phyloP scores from a whole-genome alignment of 805 yeast genomes.

The Torulaspora gathmanii region DNA sequence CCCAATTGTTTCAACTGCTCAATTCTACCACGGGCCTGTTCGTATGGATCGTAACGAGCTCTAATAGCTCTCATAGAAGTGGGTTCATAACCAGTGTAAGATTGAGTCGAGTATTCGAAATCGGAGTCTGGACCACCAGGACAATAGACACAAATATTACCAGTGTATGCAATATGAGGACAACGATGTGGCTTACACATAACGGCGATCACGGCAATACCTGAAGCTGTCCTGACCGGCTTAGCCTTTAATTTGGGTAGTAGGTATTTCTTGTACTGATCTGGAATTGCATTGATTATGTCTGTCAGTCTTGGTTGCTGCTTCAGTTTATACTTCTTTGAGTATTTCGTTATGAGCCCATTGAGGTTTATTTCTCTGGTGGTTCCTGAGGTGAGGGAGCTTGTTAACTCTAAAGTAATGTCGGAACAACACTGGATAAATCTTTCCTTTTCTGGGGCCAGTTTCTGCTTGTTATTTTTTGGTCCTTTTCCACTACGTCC shows the following conservation, averaged over 20 bases:
- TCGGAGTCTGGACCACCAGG: conserved; percentile 99
- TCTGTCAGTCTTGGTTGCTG: conserved; percentile 94
- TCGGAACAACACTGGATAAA: conserved; percentile 91
- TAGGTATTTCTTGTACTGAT: conserved; percentile 85
- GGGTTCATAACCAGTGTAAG: conserved; percentile 97
- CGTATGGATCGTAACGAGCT: conserved; percentile 97
- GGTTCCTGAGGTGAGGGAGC: conserved; percentile 58
- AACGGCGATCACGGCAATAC: conserved; percentile 98
- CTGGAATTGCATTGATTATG: conserved; percentile 91
- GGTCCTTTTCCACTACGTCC: conserved; percentile 39
- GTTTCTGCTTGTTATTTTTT: conserved; percentile 50
- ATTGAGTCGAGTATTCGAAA: conserved; percentile 95
- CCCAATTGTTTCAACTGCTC: conserved; percentile 95
- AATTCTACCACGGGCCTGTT: conserved; percentile 95
- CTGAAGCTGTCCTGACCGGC: conserved; percentile 97
- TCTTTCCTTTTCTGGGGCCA: conserved; percentile 88
- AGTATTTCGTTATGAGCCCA: conserved; percentile 77
- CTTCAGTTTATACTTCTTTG: conserved; percentile 86
- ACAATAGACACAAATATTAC: conserved; percentile 96
- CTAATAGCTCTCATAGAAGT: conserved; percentile 99
- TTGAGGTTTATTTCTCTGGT: conserved; percentile 63
- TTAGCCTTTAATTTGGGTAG: conserved; percentile 95
- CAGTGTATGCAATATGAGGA: conserved; percentile 98
- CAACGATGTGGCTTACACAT: conserved; percentile 99
- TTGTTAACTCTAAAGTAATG: conserved; percentile 78